phyloP scores from a whole-genome alignment of 768 basidiomycete species.

The Tulasnella sp. region DNA sequence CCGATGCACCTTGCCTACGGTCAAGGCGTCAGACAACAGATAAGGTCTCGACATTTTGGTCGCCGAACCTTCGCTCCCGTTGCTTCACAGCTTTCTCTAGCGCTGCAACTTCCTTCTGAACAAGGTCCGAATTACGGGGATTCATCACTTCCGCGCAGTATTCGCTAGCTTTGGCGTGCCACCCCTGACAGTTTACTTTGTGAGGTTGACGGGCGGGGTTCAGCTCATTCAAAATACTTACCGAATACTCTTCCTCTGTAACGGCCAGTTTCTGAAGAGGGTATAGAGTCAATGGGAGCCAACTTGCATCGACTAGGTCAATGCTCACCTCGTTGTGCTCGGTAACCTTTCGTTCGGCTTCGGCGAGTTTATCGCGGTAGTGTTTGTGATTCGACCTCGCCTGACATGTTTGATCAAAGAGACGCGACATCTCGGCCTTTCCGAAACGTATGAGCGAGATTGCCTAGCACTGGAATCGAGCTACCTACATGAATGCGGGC shows the following conservation, averaged over 20 bases:
- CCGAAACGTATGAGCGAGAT: background rate
- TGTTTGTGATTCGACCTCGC: constrained; percentile 49
- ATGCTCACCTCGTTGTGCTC: constrained; percentile 39
- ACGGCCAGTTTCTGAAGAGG: background rate
- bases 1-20: constrained; percentile 64
- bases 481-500: constrained; percentile 43
- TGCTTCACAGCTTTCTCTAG: constrained; percentile 61
- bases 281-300: background rate
- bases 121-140: constrained; percentile 52
- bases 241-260: constrained; percentile 56
- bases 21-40: background rate
- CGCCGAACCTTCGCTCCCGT: constrained; percentile 57
- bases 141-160: constrained; percentile 59
- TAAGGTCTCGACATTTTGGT: background rate
- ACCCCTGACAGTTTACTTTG: constrained; percentile 43
- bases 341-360: constrained; percentile 47
- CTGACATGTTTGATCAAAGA: constrained; percentile 47
- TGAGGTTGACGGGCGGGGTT: background rate
- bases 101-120: constrained; percentile 60
- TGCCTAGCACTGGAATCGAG: background rate
- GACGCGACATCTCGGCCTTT: constrained; percentile 50
- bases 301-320: too few species aligned
- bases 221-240: constrained; percentile 34
- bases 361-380: constrained; percentile 51
- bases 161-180: constrained; percentile 59